Base-by-base conservation (phyloP, 441 rosid species). In the Theobroma grandiflorum region DNA sequence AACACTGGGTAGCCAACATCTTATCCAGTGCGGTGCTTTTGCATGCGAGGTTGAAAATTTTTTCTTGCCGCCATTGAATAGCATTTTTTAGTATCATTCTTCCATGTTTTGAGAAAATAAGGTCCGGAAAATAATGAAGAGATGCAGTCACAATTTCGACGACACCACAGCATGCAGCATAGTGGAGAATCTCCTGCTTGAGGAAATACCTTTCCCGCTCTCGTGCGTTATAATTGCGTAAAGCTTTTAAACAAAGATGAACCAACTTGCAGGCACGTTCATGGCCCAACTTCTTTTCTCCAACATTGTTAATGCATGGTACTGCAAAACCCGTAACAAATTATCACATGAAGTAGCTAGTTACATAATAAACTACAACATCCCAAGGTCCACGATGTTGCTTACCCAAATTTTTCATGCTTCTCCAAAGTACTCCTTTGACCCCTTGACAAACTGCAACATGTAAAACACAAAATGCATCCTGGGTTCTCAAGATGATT, bases 1-100 rank as follows among this genome's bases (percentile, higher is more conserved):
- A 91, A 83, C 83, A 85, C 52, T 70, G 26, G 15, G 85, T 79
- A 55, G 92, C 90, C 59, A 90, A 78, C 10, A 84, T 62, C 71
- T 79, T 82, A 80, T 88, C 90, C 85, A 88, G 87, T 31, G 91
- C 90, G 66, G 91, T 91, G 84, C 87, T 83, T 53, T 76, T 78
- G 79, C 88, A 87, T 16, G 89, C 81, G 45, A 91, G 91, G 72
- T 81, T 88, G 82, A 91, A 91, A 50, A 91, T 87, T 81, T 88
- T 91, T 70, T 91, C 95, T 73, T 88, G 95, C 53, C 95, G 84
- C 16, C 49, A 6, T 45, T 45, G 10, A 8, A 45, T 45, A 7
- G 49, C 49, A 45, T 45, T 22, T 7, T 45, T 45, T 10, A 45
- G 10, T 45, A 45, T 6, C 8, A 45, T 6, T 6, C 85, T 0